These are phyloP conservation scores for Starmerella vitae DNA, from an alignment of 805 yeast species.

Conservation along the genomic window DNA sequence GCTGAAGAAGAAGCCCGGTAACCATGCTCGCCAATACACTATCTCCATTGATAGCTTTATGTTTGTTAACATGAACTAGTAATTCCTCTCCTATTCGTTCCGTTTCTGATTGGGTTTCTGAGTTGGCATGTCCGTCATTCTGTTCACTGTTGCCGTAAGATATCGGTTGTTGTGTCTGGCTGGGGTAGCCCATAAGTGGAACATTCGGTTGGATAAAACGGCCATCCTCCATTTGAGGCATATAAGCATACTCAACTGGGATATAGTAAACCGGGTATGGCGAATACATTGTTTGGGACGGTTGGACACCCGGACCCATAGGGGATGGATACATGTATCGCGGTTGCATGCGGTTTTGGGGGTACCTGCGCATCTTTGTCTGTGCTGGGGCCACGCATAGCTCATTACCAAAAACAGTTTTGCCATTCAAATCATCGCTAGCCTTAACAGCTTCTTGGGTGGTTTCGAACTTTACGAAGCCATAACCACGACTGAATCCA, in stretches of 20 bases:
- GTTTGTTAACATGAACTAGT: conserved; percentile 69
- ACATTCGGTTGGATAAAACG: conserved; percentile 1
- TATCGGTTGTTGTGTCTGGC: not conserved
- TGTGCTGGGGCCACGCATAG: conserved; percentile 67
- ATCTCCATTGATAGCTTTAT: conserved; percentile 64
- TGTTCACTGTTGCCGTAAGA: not conserved
- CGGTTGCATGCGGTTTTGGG: not conserved
- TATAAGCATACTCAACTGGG: not conserved
- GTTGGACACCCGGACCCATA: not conserved
- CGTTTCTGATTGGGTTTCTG: too few species aligned
- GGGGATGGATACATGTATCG: not conserved
- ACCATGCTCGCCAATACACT: conserved; percentile 81
- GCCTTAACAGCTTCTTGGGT: conserved; percentile 59
- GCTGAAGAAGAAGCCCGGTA: conserved; percentile 90
- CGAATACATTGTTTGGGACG: too few species aligned
- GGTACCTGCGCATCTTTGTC: conserved; percentile 24
- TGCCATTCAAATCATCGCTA: conserved; percentile 48
- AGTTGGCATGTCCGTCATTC: not conserved
- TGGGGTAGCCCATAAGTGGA: conserved; percentile 2
- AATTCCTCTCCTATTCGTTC: conserved; percentile 66
- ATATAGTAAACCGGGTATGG: not conserved
- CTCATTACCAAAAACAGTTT: conserved; percentile 36
- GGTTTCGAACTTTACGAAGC: conserved; percentile 61
- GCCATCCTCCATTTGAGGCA: not conserved
- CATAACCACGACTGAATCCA: conserved; percentile 60